phyloP scores from a whole-genome alignment of 1,139 yeast species.

The Candida gigantensis region DNA sequence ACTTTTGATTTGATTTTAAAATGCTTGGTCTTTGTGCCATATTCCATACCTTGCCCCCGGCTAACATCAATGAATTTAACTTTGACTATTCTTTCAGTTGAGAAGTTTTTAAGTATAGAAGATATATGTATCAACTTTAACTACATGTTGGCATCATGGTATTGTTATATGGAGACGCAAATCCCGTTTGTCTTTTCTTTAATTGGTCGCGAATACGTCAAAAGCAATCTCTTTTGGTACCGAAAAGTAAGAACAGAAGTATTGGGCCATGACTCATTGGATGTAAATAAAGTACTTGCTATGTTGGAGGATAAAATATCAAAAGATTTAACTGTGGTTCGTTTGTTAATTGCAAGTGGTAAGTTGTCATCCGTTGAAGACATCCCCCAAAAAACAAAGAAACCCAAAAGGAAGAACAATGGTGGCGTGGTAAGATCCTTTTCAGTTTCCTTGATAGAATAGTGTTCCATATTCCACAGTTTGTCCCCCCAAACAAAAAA shows the following conservation, averaged over 20 bases:
- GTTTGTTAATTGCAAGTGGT: conserved; percentile 1
- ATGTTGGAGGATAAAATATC: background rate
- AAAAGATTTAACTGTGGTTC: background rate
- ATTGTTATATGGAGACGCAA: conserved; percentile 29
- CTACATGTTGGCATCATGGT: conserved; percentile 30
- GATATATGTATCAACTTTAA: conserved; percentile 25
- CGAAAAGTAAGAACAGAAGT: conserved; percentile 5
- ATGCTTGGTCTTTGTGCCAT: conserved; percentile 22
- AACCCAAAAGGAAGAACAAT: background rate
- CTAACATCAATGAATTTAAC: background rate
- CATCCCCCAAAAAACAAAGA: too few species aligned
- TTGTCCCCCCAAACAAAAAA: too few species aligned
- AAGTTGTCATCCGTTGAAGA: background rate
- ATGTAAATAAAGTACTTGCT: conserved; percentile 4
- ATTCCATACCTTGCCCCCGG: too few species aligned
- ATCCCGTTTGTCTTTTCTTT: conserved; percentile 41
- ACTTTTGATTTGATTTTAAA: conserved; percentile 18
- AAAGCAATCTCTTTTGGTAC: conserved; percentile 22
- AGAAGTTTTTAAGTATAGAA: conserved; percentile 11
- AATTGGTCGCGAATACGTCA: conserved; percentile 32
- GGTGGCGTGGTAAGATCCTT: background rate
- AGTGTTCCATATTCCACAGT: too few species aligned
- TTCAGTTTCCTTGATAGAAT: background rate
- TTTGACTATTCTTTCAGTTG: conserved; percentile 6
- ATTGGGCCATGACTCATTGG: conserved; percentile 6